Conservation (phyloP, 1,139 yeast genomes). For the Candida sp. region DNA sequence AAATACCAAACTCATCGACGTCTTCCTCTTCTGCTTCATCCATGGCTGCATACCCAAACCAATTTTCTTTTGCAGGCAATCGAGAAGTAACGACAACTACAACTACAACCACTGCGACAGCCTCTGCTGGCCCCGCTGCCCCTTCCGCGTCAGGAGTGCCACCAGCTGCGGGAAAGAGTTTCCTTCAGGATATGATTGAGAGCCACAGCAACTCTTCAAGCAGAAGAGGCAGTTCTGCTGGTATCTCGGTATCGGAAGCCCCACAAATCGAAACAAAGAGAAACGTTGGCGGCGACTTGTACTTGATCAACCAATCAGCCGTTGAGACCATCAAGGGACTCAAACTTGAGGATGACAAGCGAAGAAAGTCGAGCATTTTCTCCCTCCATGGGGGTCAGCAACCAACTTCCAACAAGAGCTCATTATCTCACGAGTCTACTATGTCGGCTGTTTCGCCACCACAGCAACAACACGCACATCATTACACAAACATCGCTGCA, state of each 20-base stretch:
- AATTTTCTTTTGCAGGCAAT: conserved; percentile 33
- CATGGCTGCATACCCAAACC: conserved; percentile 17
- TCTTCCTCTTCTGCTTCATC: conserved; percentile 7
- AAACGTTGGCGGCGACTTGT: conserved; percentile 60
- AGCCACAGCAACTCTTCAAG: conserved; percentile 26
- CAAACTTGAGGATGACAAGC: conserved; percentile 49
- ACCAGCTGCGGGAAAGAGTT: conserved; percentile 19
- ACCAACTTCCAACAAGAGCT: conserved; percentile 8
- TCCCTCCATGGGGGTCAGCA: conserved; percentile 9
- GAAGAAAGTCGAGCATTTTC: conserved; percentile 44
- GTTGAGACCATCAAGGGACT: conserved; percentile 56
- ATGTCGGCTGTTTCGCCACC: conserved; percentile 3
- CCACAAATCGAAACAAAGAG: conserved; percentile 54
- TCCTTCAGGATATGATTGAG: conserved; percentile 42
- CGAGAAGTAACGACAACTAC: conserved; percentile 23
- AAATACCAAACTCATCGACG: conserved; percentile 9
- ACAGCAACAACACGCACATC: not conserved
- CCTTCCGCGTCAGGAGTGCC: not conserved
- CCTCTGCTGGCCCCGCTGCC: not conserved
- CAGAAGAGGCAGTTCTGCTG: conserved; percentile 40
- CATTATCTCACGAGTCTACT: conserved; percentile 7
- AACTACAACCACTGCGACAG: not conserved
- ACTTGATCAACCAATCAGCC: conserved; percentile 50
- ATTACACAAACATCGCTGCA: conserved; percentile 16
- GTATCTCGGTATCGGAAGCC: conserved; percentile 37